phyloP scores from a whole-genome alignment of 1,139 yeast species.

The Magnusiomyces sp. region DNA sequence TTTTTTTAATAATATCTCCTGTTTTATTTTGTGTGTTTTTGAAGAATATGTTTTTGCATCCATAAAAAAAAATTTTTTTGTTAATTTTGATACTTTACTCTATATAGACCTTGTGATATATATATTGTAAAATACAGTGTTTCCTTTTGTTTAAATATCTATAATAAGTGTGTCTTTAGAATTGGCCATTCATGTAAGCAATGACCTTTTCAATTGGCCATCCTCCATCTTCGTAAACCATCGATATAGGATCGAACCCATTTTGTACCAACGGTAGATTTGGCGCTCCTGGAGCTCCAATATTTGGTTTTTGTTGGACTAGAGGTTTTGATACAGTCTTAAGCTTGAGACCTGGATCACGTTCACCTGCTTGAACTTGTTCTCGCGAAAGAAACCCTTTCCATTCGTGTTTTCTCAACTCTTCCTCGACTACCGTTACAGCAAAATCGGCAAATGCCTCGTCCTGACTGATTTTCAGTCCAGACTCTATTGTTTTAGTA shows the following conservation, averaged over 20 bases:
- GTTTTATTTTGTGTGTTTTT: not conserved
- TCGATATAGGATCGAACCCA: too few relatives aligned
- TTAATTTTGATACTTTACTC: too few relatives aligned
- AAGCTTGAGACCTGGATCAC: constrained; percentile 17
- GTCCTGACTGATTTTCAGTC: constrained; percentile 23
- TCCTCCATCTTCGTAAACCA: constrained; percentile 1
- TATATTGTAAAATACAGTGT: too few relatives aligned
- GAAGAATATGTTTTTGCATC: not conserved
- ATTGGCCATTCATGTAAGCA: not conserved
- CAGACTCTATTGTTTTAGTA: constrained; percentile 32
- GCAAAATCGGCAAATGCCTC: constrained; percentile 50
- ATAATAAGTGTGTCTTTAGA: too few relatives aligned
- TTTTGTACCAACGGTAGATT: too few relatives aligned
- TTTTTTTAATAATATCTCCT: not conserved
- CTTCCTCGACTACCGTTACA: constrained; percentile 41
- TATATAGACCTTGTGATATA: not conserved
- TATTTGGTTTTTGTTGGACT: not conserved
- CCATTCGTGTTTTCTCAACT: constrained; percentile 50
- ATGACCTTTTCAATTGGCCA: constrained; percentile 2
- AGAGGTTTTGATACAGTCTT: constrained; percentile 4
- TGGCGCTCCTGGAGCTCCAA: constrained; percentile 1
- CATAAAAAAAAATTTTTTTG: too few relatives aligned
- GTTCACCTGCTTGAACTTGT: constrained; percentile 40
- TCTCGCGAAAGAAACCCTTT: constrained; percentile 50
- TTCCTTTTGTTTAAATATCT: too few relatives aligned